Evolutionary conservation across 2,329 filamentous ascomycete species (phyloP), one percentile per base, ranked within the genome.

Genomic region (Myriosclerotinia duriaeana): DNA sequence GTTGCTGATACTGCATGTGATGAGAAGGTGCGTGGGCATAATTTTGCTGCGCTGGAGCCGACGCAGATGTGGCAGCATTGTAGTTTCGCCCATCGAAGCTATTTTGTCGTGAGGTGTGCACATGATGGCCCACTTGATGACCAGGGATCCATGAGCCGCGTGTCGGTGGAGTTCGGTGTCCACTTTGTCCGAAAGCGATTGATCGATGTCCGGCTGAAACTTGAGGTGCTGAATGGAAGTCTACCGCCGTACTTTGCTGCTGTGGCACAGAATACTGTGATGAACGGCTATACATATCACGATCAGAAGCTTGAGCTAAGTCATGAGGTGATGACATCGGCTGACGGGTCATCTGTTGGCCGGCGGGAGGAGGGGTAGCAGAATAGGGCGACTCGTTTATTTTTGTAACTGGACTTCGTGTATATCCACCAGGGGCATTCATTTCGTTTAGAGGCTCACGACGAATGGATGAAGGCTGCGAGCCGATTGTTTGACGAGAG

Each of bases 361-460:
- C 26, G 9, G 50, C 65, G 22, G 73, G 67, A 48, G 74, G 71
- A 30, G 73, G 69, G n/a, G 72, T 74, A 59, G 72, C 73, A 50
- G 76, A 74, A 65, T 77, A 77, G 52, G 75, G 72, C 4, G 75
- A 76, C 46, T 76, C 74, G 50, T 76, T 76, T 3, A 76, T 36
- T 59, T 75, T 71, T 48, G 72, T 66, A 50, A 64, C 69, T 48
- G 72, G 66, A 20, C 68, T 66, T 11, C 74, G 73, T 46, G 70
- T 46, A 64, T 76, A 77, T 30, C 71, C 71, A 56, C 69, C 59
- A n/a, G 70, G 42, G 26, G 72, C 68, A 40, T 69, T 68, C 42
- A 75, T 68, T 44, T 76, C 75, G 38, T 69, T 69, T 11, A 72
- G 59, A 20, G 73, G 59, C 58, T 77, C 76, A 15, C 74, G 73